Conservation (phyloP, 805 yeast genomes). For the Ogataea neopini region DNA sequence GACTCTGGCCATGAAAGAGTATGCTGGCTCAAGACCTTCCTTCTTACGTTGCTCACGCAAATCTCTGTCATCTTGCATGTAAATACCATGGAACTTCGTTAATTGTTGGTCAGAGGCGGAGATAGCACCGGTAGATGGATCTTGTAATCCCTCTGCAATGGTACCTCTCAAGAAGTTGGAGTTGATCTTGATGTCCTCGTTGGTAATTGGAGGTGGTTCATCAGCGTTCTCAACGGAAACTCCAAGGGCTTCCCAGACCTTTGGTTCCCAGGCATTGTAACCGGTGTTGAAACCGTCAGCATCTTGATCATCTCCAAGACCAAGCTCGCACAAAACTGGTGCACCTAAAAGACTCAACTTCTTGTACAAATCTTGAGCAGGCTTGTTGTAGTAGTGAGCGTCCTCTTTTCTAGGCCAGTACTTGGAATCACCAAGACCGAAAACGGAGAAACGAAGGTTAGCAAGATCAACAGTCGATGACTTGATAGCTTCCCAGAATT, state of each 20-base stretch:
- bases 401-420: conserved; percentile 99
- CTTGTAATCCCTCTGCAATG: conserved; percentile 80
- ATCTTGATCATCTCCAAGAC: conserved; percentile 96
- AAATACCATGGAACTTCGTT: conserved; percentile 96
- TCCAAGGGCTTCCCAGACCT: conserved; percentile 84
- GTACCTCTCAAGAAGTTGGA: conserved; percentile 92
- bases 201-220: conserved; percentile 86
- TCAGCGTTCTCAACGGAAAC: conserved; percentile 88
- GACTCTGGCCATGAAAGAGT: conserved; percentile 95
- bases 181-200: conserved; percentile 90
- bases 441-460: conserved; percentile 56
- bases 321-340: conserved; percentile 68
- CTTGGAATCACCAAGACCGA: conserved; percentile 79
- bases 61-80: conserved; percentile 98
- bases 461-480: conserved; percentile 66
- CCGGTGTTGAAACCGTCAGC: conserved; percentile 95
- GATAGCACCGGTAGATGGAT: conserved; percentile 86
- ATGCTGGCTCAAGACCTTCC: conserved; percentile 93
- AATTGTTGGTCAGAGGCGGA: conserved; percentile 89
- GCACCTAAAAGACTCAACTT: conserved; percentile 74
- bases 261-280: conserved; percentile 83
- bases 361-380: conserved; percentile 69
- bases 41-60: conserved; percentile 89
- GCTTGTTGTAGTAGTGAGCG: conserved; percentile 90
- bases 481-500: conserved; percentile 72